Conservation (phyloP, 2,329 filamentous ascomycete genomes). For the Beauveria bassiana region DNA sequence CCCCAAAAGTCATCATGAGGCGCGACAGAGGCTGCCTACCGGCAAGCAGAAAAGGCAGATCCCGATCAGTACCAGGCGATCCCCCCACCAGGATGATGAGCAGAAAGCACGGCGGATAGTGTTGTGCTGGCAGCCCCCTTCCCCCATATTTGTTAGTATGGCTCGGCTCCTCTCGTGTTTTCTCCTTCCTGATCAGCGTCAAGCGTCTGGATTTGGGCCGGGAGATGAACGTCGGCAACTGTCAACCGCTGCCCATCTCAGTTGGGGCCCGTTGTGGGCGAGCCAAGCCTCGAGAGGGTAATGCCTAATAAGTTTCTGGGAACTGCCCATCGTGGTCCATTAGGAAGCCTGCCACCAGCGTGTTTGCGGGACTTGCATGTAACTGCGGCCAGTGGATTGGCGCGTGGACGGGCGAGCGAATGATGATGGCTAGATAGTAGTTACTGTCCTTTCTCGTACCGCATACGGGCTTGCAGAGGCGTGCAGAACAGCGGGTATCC, state of each 20-base stretch:
- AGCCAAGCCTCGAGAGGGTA: neutral
- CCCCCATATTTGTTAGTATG: neutral
- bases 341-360: neutral
- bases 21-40: neutral
- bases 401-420: neutral
- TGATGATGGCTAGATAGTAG: neutral
- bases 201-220: neutral
- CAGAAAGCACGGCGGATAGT: neutral
- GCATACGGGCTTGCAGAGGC: neutral
- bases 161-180: neutral
- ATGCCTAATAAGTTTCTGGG: neutral
- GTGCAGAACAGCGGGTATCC: slow-evolving; percentile 2
- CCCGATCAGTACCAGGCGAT: slow-evolving; percentile 4
- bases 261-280: neutral
- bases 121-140: neutral
- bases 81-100: neutral
- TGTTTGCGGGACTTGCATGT: neutral
- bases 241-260: neutral
- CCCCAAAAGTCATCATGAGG: neutral
- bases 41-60: neutral
- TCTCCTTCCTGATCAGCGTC: slow-evolving; percentile 3
- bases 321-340: neutral
- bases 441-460: neutral
- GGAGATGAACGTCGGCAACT: slow-evolving; percentile 7
- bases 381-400: neutral